Evolutionary conservation across 768 basidiomycete species (phyloP), one percentile per base, ranked within the genome.

Genomic region (Brasilioporus rufonigricans): DNA sequence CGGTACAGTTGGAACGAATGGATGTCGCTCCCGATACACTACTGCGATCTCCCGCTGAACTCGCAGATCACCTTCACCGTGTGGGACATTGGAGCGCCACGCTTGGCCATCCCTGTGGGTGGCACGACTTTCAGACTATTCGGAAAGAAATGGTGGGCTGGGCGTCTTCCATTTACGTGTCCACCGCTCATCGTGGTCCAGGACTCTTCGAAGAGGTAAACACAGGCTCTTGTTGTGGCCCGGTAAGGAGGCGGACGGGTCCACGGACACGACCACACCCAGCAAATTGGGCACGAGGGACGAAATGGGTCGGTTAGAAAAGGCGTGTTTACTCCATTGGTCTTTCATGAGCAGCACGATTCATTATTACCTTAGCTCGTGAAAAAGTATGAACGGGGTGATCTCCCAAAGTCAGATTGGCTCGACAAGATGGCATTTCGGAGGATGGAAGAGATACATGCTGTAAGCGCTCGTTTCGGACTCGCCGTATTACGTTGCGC

Each of bases 381-480:
- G 50, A 97, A 98, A 78, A 97, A 97, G 70, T 94, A 95, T 63
- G 94, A 98, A 64, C 80, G 93, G 18, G 94, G 94, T 0, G 97
- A 98, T 68, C 77, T 99, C 29, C 84, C 89, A 2, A 93, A 94
- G 70, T 88, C 92, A 2, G 97, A 98, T 53, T 99, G 97, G 97
- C 75, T 98, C 8, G 95, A 98, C 67, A 88, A 89, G 57, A 72
- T 97, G 73, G 86, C 91, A 7, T 99, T 98, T 74, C 77, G 95
- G 44, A 92, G 89, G 75, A 96, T 98, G 80, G 94, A 94, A 59
- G 90, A 94, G 69, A 85, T 95, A 26, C 96, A 98, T 67, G 84
- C 92, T 3, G 95, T 93, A 67, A 53, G 87, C 61, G 16, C 33
- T 43, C 11, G 43, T 2, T 21, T 12, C 6, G 33, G 39, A 49